These are phyloP conservation scores for Globisporangium lucens DNA, from an alignment of 352 stramenopile genomes.

Conservation along the genomic window DNA sequence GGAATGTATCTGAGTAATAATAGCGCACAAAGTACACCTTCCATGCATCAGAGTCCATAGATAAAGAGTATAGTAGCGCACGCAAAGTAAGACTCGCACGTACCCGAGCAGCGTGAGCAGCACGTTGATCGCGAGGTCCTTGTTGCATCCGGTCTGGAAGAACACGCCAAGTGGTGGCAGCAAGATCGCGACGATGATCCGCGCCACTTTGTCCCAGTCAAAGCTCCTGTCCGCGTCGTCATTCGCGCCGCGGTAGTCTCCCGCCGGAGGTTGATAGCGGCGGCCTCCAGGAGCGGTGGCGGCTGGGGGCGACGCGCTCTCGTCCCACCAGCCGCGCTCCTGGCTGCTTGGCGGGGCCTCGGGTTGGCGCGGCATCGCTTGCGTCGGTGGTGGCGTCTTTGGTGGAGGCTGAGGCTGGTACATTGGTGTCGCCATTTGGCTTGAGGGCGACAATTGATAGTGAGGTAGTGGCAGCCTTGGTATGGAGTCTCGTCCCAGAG, in stretches of 20 bases:
- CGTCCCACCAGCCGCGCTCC: conserved; percentile 11
- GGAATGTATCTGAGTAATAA: conserved; percentile 58
- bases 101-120: conserved; percentile 29
- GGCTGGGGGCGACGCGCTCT: conserved; percentile 3
- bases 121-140: conserved; percentile 25
- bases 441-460: not conserved
- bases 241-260: not conserved
- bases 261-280: not conserved
- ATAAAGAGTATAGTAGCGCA: not conserved
- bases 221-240: not conserved
- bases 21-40: not conserved
- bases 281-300: not conserved
- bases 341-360: not conserved
- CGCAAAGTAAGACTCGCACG: not conserved
- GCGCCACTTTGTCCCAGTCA: conserved; percentile 32
- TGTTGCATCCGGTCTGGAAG: conserved; percentile 24
- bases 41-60: not conserved
- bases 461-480: not conserved
- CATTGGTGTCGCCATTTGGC: not conserved
- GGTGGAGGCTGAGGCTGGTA: not conserved
- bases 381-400: no score
- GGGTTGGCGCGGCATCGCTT: not conserved
- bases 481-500: not conserved
- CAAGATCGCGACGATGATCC: conserved; percentile 44
- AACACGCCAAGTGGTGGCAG: conserved; percentile 30